Conservation (phyloP, 805 yeast genomes). For the Monosporozyma siamensis region DNA sequence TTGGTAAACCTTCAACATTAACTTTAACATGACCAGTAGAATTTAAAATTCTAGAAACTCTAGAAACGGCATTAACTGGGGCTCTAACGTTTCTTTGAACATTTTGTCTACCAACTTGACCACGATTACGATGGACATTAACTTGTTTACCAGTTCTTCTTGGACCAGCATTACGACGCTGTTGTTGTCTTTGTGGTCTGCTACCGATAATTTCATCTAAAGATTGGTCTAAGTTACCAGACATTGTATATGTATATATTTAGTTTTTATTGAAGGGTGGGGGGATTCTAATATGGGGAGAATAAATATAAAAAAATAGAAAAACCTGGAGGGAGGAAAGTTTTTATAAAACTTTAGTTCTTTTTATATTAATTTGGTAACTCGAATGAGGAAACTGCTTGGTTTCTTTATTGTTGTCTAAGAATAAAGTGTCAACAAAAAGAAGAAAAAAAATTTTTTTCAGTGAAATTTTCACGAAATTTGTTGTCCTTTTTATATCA, state of each 20-base stretch:
- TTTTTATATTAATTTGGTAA: not conserved
- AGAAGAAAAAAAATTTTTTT: not conserved
- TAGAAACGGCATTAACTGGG: constrained; percentile 29
- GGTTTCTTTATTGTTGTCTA: not conserved
- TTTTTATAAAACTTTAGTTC: not conserved
- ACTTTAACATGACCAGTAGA: constrained; percentile 64
- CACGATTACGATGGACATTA: constrained; percentile 19
- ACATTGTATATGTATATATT: constrained; percentile 36
- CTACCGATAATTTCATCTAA: constrained; percentile 86
- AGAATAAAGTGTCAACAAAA: not conserved
- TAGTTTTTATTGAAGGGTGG: not conserved
- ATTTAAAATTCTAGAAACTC: constrained; percentile 30
- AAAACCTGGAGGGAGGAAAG: not conserved
- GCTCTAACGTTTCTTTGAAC: constrained; percentile 20
- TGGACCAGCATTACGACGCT: constrained; percentile 28
- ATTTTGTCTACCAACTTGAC: constrained; percentile 12
- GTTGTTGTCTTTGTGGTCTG: constrained; percentile 27
- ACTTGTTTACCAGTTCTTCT: constrained; percentile 29
- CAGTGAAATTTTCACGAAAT: not conserved
- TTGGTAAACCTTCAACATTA: constrained; percentile 76
- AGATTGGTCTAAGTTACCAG: constrained; percentile 81
- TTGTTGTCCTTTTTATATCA: not conserved
- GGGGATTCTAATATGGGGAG: too few relatives aligned
- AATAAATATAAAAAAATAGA: not conserved
- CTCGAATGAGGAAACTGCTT: not conserved